Percentiles rank a stretch among this genome's conserved stretches.
phyloP scores from a whole-genome alignment of 306 rosid genomes.

The Fagus crenata region DNA sequence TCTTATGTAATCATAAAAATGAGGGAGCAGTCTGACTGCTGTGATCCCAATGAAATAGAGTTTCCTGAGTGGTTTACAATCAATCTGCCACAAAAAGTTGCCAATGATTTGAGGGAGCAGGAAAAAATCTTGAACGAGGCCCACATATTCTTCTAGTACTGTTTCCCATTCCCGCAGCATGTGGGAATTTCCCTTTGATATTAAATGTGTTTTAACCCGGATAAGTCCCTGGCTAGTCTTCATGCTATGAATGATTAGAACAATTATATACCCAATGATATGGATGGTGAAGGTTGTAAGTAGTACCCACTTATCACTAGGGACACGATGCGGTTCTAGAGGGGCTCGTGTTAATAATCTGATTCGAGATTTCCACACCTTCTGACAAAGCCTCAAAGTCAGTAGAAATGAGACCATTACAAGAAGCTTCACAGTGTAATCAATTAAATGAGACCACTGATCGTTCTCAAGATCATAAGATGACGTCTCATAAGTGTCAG shows the following conservation, averaged over 20 bases:
- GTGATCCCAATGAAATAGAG: conserved; percentile 79
- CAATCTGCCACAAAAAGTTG: conserved; percentile 80
- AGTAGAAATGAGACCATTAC: conserved; percentile 64
- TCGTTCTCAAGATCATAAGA: conserved; percentile 54
- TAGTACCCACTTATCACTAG: conserved; percentile 70
- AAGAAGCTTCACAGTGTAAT: conserved; percentile 74
- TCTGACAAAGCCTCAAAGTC: conserved; percentile 81
- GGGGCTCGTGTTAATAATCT: conserved; percentile 60
- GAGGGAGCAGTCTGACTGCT: conserved; percentile 80
- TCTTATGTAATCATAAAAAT: conserved; percentile 64
- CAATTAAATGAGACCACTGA: conserved; percentile 60
- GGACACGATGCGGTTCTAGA: conserved; percentile 54
- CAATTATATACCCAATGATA: conserved; percentile 53
- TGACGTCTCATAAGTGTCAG: conserved; percentile 45
- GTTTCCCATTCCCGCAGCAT: conserved; percentile 50
- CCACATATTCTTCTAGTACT: conserved; percentile 73
- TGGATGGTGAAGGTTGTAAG: conserved; percentile 52
- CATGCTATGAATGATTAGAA: conserved; percentile 52
- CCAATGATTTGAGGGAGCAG: conserved; percentile 83
- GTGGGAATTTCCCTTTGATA: conserved; percentile 35
- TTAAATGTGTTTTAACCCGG: conserved; percentile 28
- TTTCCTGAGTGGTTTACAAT: conserved; percentile 70
- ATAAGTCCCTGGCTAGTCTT: conserved; percentile 43
- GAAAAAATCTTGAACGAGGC: conserved; percentile 89
- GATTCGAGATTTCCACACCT: conserved; percentile 86